Base-by-base conservation (phyloP, 768 basidiomycete genomes). In the Termitomyces sp. region DNA sequence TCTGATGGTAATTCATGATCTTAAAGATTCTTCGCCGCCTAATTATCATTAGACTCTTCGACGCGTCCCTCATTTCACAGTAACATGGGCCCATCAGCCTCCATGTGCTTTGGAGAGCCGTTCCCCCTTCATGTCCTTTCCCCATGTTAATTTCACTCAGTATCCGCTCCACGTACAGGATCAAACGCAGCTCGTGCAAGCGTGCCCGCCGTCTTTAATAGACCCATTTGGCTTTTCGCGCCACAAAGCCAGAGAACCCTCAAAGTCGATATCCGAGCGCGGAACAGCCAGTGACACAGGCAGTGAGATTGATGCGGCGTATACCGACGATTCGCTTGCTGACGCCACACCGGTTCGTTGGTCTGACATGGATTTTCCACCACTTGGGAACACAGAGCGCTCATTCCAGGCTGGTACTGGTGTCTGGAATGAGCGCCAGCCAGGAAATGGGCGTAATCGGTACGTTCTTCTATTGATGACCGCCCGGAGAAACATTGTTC, bases 11-110 rank as follows among this genome's bases (percentile, higher is more conserved):
- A 34, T 48, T 37, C 50, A 14, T 24, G 14, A 47, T 31, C 26
- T 42, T 29, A 39, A 36, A 31, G 12, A 60, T 27, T 34, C 55
- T 62, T 53, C 48, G 32, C 29, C 3, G 53, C 41, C 24, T 36
- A 24, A 57, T 27, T 36, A 54, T 34, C n/a, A 31, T 41, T 10
- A 92, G 90, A 82, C 87, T 4, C 76, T 92, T 61, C 82, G 86
- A 57, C 76, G 79, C 57, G 75, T 91, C 18, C 85, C 89, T 43
- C 85, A 89, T 67, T 68, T 92, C 12, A 84, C 81, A 1, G 85
- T 89, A 7, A 88, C 88, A 24, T 92, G 90, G 90, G 87, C 89
- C 18, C 90, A 92, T 68, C 85, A 86, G 57, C 80, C 77, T 53
- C 58, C 63, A 16, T 59, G 61, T 49, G 59, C 52, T 27, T 47